Evolutionary conservation across 1,284 basidiomycete species (phyloP).

Genomic region (Irpex sp.): DNA sequence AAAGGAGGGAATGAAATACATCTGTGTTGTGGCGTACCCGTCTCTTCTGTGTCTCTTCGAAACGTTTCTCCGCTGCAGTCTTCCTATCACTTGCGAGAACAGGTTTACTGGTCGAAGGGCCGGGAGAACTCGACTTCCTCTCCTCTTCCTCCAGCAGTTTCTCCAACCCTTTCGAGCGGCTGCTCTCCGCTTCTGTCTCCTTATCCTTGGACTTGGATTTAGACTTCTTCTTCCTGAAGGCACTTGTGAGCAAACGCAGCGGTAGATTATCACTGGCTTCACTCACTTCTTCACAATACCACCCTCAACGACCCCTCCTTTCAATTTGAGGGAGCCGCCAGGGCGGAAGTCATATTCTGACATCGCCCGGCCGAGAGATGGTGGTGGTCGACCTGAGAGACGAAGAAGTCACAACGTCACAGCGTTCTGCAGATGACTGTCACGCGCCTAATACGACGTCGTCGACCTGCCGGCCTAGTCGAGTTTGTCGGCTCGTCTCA

Average conservation of each 20-base stretch:
- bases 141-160: constrained; percentile 41
- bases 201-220: constrained; percentile 61
- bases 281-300: constrained; percentile 81
- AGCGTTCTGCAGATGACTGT: constrained; percentile 8
- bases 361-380: constrained; percentile 38
- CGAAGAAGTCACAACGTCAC: constrained; percentile 18
- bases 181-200: constrained; percentile 34
- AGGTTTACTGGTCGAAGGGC: constrained; percentile 48
- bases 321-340: constrained; percentile 88
- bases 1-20: background rate
- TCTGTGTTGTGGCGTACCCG: constrained; percentile 55
- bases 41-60: constrained; percentile 81
- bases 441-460: constrained; percentile 13
- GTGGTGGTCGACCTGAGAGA: constrained; percentile 20
- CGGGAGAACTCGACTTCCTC: constrained; percentile 38
- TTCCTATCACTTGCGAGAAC: constrained; percentile 48
- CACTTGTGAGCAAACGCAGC: constrained; percentile 12
- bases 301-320: constrained; percentile 74
- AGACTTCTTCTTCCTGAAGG: constrained; percentile 79
- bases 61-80: constrained; percentile 89
- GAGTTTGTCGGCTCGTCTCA: background rate
- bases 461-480: background rate
- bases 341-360: constrained; percentile 85
- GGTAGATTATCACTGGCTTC: background rate
- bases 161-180: constrained; percentile 48